These are phyloP conservation scores for Talaromyces albobiverticillius DNA, from an alignment of 2,329 filamentous ascomycete species.

Conservation along the genomic window DNA sequence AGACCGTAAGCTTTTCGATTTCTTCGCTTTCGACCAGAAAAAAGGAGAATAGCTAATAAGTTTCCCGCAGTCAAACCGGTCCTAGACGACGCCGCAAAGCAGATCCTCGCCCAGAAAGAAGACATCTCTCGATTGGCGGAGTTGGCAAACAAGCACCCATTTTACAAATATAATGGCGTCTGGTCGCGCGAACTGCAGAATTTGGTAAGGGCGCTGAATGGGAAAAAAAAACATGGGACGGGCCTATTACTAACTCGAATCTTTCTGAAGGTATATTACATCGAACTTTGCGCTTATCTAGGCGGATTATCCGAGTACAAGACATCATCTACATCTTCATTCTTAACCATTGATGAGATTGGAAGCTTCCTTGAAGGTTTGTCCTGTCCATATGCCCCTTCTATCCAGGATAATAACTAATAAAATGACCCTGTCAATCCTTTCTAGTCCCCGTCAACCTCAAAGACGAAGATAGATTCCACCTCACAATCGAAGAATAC, in stretches of 20 bases:
- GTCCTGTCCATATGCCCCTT: constrained; percentile 18
- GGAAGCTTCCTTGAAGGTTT: constrained; percentile 72
- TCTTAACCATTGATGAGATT: constrained; percentile 85
- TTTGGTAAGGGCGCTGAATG: constrained; percentile 50
- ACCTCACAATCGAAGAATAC: constrained; percentile 96
- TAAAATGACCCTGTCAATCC: neutral
- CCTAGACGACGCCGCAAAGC: constrained; percentile 65
- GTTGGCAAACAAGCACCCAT: constrained; percentile 80
- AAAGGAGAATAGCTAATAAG: neutral
- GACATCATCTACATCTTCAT: constrained; percentile 53
- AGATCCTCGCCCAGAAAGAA: constrained; percentile 69
- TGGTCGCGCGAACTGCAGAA: constrained; percentile 86
- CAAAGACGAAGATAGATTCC: constrained; percentile 85
- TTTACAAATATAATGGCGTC: constrained; percentile 94
- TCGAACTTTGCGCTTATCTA: constrained; percentile 70
- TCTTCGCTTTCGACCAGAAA: neutral
- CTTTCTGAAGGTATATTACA: constrained; percentile 50
- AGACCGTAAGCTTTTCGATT: constrained; percentile 49
- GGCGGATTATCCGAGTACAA: constrained; percentile 65
- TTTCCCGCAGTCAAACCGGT: constrained; percentile 60
- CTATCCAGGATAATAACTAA: neutral
- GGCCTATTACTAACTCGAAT: neutral
- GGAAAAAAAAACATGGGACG: neutral
- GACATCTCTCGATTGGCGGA: constrained; percentile 68
- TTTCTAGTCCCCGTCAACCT: constrained; percentile 81